phyloP scores from a whole-genome alignment of 192 early-diverging fungal genomes.

The Piromyces finnis region DNA sequence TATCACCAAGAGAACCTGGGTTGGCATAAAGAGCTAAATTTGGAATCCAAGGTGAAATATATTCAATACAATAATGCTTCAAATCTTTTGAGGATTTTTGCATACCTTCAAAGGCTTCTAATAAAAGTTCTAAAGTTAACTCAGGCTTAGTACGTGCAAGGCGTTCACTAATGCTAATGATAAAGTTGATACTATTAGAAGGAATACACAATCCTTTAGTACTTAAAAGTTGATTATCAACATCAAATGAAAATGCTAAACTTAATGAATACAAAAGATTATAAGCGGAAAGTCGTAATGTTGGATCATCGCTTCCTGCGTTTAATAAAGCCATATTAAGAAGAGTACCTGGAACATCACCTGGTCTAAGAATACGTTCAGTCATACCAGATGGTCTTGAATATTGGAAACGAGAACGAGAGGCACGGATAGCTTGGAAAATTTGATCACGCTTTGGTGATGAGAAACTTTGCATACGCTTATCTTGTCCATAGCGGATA shows the following conservation, averaged over 20 bases:
- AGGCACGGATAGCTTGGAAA: conserved; percentile 47
- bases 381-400: conserved; percentile 37
- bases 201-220: conserved; percentile 75
- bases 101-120: conserved; percentile 69
- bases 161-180: conserved; percentile 59
- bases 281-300: conserved; percentile 67
- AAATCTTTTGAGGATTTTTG: conserved; percentile 42
- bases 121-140: conserved; percentile 77
- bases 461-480: conserved; percentile 19
- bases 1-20: neutral
- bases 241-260: conserved; percentile 63
- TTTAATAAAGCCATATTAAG: conserved; percentile 87
- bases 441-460: conserved; percentile 54
- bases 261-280: conserved; percentile 75
- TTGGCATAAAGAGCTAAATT: conserved; percentile 48
- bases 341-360: conserved; percentile 77
- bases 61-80: conserved; percentile 68
- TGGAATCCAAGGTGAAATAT: conserved; percentile 74
- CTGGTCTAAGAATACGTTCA: conserved; percentile 61
- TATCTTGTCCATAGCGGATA: conserved; percentile 52
- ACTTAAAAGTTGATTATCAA: conserved; percentile 58
- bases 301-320: conserved; percentile 62
- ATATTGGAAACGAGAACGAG: conserved; percentile 48
- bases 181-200: conserved; percentile 70
- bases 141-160: conserved; percentile 54